phyloP scores from a whole-genome alignment of 1,139 yeast species.

The Zygoascus meyerae region DNA sequence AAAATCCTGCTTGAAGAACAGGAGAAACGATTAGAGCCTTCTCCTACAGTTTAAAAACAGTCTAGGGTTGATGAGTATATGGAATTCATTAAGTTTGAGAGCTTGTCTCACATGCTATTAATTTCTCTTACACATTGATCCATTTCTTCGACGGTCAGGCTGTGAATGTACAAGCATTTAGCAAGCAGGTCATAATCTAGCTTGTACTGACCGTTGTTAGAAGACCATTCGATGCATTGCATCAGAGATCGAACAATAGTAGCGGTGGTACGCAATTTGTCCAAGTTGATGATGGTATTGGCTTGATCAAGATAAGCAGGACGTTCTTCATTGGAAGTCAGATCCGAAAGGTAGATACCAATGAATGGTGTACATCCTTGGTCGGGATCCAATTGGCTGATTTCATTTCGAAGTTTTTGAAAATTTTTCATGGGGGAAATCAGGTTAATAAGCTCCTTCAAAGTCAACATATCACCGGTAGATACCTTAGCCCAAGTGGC shows the following conservation, averaged over 20 bases:
- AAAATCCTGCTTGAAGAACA: conserved; percentile 12
- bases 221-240: conserved; percentile 82
- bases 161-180: conserved; percentile 74
- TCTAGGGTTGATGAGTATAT: not conserved
- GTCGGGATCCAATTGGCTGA: conserved; percentile 58
- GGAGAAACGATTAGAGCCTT: conserved; percentile 8
- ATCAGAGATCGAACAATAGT: conserved; percentile 72
- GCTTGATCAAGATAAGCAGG: conserved; percentile 24
- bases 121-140: conserved; percentile 32
- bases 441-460: conserved; percentile 41
- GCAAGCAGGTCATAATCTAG: conserved; percentile 60
- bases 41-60: not conserved
- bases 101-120: conserved; percentile 6
- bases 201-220: conserved; percentile 40
- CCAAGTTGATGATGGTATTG: conserved; percentile 60
- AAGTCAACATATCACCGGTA: conserved; percentile 40
- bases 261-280: conserved; percentile 72
- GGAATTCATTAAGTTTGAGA: not conserved
- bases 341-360: conserved; percentile 77
- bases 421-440: conserved; percentile 64
- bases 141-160: conserved; percentile 77
- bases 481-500: conserved; percentile 68
- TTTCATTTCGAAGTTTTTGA: conserved; percentile 54
- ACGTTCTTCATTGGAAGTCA: conserved; percentile 73
- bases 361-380: conserved; percentile 86